Percentiles rank a stretch among this genome's conserved stretches.
These are phyloP conservation scores for Podospora appendiculata DNA, from an alignment of 495 filamentous ascomycete genomes.

Conservation along the genomic window DNA sequence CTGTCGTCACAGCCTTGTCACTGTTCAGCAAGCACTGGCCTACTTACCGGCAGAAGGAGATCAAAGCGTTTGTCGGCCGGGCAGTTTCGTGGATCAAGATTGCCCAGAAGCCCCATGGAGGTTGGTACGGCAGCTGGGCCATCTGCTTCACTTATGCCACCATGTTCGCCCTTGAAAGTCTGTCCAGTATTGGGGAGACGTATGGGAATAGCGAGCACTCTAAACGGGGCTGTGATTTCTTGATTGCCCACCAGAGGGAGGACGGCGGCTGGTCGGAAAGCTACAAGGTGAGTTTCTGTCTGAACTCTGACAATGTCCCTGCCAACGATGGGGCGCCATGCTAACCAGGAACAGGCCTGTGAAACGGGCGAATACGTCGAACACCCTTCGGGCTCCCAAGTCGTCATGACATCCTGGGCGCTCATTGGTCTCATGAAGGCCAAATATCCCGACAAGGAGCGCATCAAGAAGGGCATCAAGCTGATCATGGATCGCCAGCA, in stretches of 20 bases:
- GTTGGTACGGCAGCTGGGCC: slow-evolving; percentile 96
- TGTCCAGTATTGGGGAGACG: slow-evolving; percentile 73
- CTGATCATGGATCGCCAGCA: slow-evolving; percentile 82
- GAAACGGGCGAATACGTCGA: slow-evolving; percentile 46
- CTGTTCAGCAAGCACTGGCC: slow-evolving; percentile 79
- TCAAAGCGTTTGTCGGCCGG: slow-evolving; percentile 57
- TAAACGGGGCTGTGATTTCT: slow-evolving; percentile 73
- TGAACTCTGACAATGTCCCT: not conserved
- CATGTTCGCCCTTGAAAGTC: slow-evolving; percentile 88
- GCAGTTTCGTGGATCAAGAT: slow-evolving; percentile 76
- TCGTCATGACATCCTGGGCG: slow-evolving; percentile 92
- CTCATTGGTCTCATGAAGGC: slow-evolving; percentile 79
- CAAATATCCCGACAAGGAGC: slow-evolving; percentile 65
- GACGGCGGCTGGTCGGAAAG: slow-evolving; percentile 98
- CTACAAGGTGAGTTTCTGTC: slow-evolving; percentile 58
- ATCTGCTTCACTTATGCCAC: slow-evolving; percentile 96
- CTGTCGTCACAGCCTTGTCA: slow-evolving; percentile 80
- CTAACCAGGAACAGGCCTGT: slow-evolving; percentile 36
- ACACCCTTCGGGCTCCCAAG: slow-evolving; percentile 58
- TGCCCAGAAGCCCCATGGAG: slow-evolving; percentile 72
- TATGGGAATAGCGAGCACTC: slow-evolving; percentile 66
- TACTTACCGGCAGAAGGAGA: slow-evolving; percentile 67
- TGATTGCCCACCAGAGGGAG: slow-evolving; percentile 69
- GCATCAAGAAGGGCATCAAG: slow-evolving; percentile 65
- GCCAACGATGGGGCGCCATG: not conserved